phyloP scores from a whole-genome alignment of 2,329 filamentous ascomycete genomes.

The Claviceps sp. region DNA sequence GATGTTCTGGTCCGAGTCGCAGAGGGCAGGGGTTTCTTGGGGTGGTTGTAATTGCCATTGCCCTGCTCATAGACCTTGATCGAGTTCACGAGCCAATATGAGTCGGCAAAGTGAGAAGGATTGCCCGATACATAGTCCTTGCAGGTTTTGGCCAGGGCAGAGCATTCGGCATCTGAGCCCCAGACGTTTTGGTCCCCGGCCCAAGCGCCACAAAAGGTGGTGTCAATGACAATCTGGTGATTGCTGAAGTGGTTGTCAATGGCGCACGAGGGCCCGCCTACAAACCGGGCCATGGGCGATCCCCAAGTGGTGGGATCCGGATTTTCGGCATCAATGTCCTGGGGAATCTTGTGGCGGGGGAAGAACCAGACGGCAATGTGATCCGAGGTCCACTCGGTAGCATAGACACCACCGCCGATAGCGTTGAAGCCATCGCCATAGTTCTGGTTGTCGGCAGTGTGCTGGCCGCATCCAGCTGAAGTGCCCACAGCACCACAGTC shows the following conservation, averaged over 20 bases:
- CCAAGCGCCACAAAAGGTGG: slow-evolving; percentile 80
- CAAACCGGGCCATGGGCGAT: slow-evolving; percentile 53
- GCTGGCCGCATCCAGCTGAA: slow-evolving; percentile 46
- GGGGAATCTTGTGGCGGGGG: slow-evolving; percentile 48
- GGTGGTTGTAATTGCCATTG: neutral
- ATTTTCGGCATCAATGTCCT: slow-evolving; percentile 42
- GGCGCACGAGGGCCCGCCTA: slow-evolving; percentile 52
- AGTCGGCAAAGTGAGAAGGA: slow-evolving; percentile 54
- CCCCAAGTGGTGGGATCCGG: slow-evolving; percentile 61
- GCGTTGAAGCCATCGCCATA: slow-evolving; percentile 62
- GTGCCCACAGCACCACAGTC: slow-evolving; percentile 45
- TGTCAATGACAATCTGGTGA: slow-evolving; percentile 69
- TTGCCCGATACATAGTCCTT: slow-evolving; percentile 58
- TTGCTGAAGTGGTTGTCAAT: slow-evolving; percentile 56
- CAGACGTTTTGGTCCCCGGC: slow-evolving; percentile 52
- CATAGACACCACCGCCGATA: slow-evolving; percentile 56
- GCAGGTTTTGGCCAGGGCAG: slow-evolving; percentile 50
- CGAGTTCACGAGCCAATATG: slow-evolving; percentile 67
- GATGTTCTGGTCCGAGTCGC: neutral
- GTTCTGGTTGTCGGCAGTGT: slow-evolving; percentile 34
- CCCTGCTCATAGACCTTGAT: slow-evolving; percentile 44
- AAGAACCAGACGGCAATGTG: slow-evolving; percentile 77
- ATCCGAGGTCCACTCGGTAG: slow-evolving; percentile 59
- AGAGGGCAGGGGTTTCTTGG: neutral
- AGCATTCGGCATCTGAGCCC: slow-evolving; percentile 42